Evolutionary conservation across 257 asterid genomes (phyloP), one percentile per base, ranked within the genome.

Genomic region (Nicotiana noctiflora): DNA sequence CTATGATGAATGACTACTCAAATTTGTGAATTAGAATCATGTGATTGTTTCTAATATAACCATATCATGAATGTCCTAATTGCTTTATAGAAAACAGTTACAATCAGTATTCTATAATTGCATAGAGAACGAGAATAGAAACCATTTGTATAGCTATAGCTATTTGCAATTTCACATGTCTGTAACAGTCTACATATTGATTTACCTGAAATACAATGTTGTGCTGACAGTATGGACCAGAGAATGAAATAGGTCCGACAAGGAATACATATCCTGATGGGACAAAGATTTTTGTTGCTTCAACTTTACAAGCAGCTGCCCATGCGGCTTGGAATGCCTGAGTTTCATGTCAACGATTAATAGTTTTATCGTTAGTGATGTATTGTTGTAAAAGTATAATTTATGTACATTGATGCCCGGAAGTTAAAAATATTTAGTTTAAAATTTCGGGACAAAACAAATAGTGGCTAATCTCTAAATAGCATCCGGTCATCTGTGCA

Each of bases 261-360:
- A 92, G 94, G 84, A 95, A 95, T 14, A 75, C 84, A 46, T 86
- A 87, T 5, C 86, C 83, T 81, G 96, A 79, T 31, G 98, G 98
- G 37, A 93, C 89, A 40, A 88, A 75, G 4, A 93, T 37, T 12
- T 84, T 86, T 0, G 98, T 91, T 18, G 93, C 95, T 84, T 95
- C 90, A 19, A 89, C 85, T 70, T 95, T 91, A 55, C 98, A 95
- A 72, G 98, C 97, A 32, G 87, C 83, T 18, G 90, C 94, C 94
- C 98, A 95, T 55, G 97, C 96, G 78, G 89, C 93, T 84, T 90
- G 76, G 75, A 95, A 95, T 79, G 98, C 97, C 98, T 95, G 91
- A 75, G 67, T 87, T 84, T 70, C 82, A 79, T 60, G 76, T 40
- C 79, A 49, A 10, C n/a, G 70, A 65, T 46, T 46, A 59, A 17